Evolutionary conservation across 2,329 filamentous ascomycete species (phyloP).

Genomic region (Cladophialophora psammophila): DNA sequence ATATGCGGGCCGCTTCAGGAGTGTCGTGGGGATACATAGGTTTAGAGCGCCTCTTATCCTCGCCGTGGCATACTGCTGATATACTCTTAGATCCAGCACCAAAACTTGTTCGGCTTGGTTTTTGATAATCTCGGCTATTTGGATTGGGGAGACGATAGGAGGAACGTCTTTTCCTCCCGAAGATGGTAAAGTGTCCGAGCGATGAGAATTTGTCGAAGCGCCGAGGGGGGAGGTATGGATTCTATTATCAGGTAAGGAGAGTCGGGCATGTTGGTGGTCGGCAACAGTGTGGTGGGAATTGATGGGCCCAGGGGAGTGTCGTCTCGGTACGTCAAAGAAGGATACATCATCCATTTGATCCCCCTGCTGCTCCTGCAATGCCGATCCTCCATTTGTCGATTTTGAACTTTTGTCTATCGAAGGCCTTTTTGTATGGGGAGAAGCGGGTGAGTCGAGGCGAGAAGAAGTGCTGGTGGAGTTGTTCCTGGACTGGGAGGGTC

Average conservation of each 20-base stretch:
- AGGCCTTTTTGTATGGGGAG: slow-evolving; percentile 29
- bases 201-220: slow-evolving; percentile 25
- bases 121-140: slow-evolving; percentile 66
- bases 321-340: slow-evolving; percentile 54
- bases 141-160: slow-evolving; percentile 61
- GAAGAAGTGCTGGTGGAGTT: slow-evolving; percentile 23
- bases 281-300: slow-evolving; percentile 47
- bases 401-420: slow-evolving; percentile 24
- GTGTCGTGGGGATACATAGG: slow-evolving; percentile 91
- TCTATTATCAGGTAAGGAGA: slow-evolving; percentile 63
- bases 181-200: slow-evolving; percentile 64
- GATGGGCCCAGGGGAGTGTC: slow-evolving; percentile 57
- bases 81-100: slow-evolving; percentile 84
- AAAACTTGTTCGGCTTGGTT: slow-evolving; percentile 64
- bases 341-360: slow-evolving; percentile 38
- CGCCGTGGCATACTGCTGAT: slow-evolving; percentile 78
- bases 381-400: slow-evolving; percentile 27
- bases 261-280: slow-evolving; percentile 59
- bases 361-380: not conserved
- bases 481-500: slow-evolving; percentile 32
- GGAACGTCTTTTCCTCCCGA: slow-evolving; percentile 54
- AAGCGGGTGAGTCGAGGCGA: slow-evolving; percentile 19
- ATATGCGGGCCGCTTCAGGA: slow-evolving; percentile 89
- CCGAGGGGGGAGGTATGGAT: slow-evolving; percentile 48
- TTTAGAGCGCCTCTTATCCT: slow-evolving; percentile 84